These are phyloP conservation scores for Knoxdaviesia proteae DNA, from an alignment of 2,329 filamentous ascomycete genomes.

Conservation along the genomic window DNA sequence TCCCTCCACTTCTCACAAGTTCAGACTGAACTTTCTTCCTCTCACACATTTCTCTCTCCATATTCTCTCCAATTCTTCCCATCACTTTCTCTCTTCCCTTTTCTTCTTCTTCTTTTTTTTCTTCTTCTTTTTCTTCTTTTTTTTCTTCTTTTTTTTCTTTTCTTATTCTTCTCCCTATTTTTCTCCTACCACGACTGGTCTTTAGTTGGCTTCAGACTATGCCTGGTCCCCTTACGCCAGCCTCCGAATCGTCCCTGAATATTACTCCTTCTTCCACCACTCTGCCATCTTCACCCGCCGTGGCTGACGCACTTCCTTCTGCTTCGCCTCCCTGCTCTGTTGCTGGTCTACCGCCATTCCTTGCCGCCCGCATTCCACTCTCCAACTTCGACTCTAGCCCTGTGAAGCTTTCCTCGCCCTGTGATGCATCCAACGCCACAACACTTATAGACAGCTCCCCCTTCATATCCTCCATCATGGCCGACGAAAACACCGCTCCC, in stretches of 20 bases:
- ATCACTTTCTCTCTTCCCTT: conserved; percentile 6
- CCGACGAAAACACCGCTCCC: not conserved
- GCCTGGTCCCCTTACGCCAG: conserved; percentile 3
- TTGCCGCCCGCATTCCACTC: not conserved
- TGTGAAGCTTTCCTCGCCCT: too few species aligned
- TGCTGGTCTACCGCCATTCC: conserved; percentile 3
- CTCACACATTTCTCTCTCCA: conserved; percentile 3
- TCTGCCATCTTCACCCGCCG: not conserved
- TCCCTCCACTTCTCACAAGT: not conserved
- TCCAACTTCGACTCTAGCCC: not conserved
- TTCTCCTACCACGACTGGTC: conserved; percentile 7
- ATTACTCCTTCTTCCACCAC: conserved; percentile 1
- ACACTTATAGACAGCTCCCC: too few species aligned
- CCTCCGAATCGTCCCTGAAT: conserved; percentile 2
- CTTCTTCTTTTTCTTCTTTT: conserved; percentile 6
- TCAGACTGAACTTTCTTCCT: not conserved
- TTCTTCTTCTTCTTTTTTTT: conserved; percentile 5
- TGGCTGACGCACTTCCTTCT: not conserved
- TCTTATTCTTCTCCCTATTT: conserved; percentile 9
- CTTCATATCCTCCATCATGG: conserved; percentile 3
- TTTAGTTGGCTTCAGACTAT: conserved; percentile 1
- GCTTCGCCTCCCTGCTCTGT: conserved; percentile 2
- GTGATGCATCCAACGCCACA: too few species aligned
- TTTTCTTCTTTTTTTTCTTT: conserved; percentile 6
- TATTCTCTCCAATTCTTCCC: conserved; percentile 3